Base-by-base conservation (phyloP, 164 flowering plant genomes). In the Sedum album region DNA sequence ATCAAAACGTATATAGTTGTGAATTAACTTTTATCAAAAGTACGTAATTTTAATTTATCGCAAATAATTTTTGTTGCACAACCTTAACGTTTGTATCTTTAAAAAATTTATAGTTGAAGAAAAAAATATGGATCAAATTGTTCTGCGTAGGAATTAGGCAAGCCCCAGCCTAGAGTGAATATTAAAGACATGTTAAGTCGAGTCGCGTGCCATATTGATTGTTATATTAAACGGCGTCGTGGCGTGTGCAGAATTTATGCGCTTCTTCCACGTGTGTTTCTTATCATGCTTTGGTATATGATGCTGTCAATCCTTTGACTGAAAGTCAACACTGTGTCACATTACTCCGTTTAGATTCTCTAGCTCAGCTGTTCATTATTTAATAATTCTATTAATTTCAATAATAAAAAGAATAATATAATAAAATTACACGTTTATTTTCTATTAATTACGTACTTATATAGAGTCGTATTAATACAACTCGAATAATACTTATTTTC, bases 151-250 rank as follows among this genome's bases (percentile, higher is more conserved):
- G 46, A 41, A 2, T 41, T 41, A 41, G 46, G 46, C 46, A 41
- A 41, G 46, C 46, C 46, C 46, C 3, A 35, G 11, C 46, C 46
- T 41, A 41, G 14, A 41, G 2, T 41, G 46, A 41, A 41, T 2
- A 41, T 8, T 41, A 41, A 41, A 41, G 46, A 25, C 31, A 55
- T 25, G 17, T 9, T 55, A 41, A 11, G 46, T 41, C 20, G 61
- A 25, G 31, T 55, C 61, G 61, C 61, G 61, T 55, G 61, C 61
- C 61, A 13, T 55, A 55, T 25, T 55, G 5, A 55, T 25, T 55
- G 31, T 55, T 55, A 26, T 6, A 26, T 26, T 11, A 25, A 48
- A 55, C 31, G 61, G 13, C 31, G 61, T 26, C 61, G 61, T 13
- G 28, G 7, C 61, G 17, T 2, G 7, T 26, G 1, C 61, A 0